Base-by-base conservation (phyloP, 139 green algal species). In the Auxenochlorella pyrenoidosa region DNA sequence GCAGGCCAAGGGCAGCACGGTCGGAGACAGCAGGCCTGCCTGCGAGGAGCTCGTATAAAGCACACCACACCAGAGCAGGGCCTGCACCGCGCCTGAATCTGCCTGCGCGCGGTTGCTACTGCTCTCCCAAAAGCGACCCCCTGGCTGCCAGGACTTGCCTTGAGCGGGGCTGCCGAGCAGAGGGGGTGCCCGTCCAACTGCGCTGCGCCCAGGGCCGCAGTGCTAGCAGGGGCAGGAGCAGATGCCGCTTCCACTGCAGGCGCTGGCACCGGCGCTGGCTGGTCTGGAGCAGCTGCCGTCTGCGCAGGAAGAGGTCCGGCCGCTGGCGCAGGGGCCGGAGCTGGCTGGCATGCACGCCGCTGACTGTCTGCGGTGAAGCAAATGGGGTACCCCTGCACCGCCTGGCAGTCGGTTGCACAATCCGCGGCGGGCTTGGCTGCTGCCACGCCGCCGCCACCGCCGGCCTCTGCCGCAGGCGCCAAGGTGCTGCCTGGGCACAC, bases 141-240 rank as follows among this genome's bases (percentile, higher is more conserved):
- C 47, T 54, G n/a, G n/a, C 54, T 63, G 16, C 15, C 54, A 63
- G 15, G 10, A 24, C 54, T 26, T 26, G 16, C 54, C 54, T 63
- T 63, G 54, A 63, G 54, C 54, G 54, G 26, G 43, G 75, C 43
- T 24, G 75, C 43, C 4, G 84, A 83, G 73, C 84, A 88, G 59
- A 88, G 84, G 32, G 84, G 84, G 13, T 82, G 83, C 15, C 83
- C 83, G 13, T 21, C 70, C 71, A 87, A 71, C 63, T 65, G 80
- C 5, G 83, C 65, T 2, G 83, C 83, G 0, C 1, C 71, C 43
- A 41, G 43, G 2, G 13, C 43, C 12, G 28, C 43, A 66, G 71
- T 41, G 36, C 51, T n/a, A 47, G 21, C 3, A 28, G 54, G n/a
- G 5, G 47, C 76, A 32, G 76, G 36, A 36, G 79, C 58, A 26